Percentiles rank a stretch among this genome's conserved stretches.
These are phyloP conservation scores for Diplocarpon mali DNA, from an alignment of 2,329 filamentous ascomycete genomes.

Conservation along the genomic window DNA sequence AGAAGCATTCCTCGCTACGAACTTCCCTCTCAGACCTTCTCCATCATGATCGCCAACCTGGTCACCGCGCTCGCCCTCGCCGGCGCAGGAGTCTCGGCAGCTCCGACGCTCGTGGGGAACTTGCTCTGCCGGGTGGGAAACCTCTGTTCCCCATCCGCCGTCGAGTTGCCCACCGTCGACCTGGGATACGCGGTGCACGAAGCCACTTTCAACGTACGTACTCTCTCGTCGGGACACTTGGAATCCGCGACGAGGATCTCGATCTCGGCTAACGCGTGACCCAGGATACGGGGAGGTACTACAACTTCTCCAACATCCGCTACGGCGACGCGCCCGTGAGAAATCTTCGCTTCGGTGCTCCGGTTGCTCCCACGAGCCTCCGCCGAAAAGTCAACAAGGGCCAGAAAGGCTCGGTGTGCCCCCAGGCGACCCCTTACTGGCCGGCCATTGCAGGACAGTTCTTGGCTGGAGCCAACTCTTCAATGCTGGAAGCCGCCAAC, in stretches of 20 bases:
- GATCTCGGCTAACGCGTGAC: background rate
- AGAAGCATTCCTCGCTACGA: no score
- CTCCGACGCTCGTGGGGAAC: no score
- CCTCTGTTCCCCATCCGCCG: background rate
- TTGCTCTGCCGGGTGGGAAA: no score
- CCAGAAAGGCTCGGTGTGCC: slow-evolving; percentile 8
- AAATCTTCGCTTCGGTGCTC: slow-evolving; percentile 32
- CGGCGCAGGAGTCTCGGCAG: background rate
- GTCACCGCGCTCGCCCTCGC: no score
- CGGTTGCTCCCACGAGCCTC: slow-evolving; percentile 23
- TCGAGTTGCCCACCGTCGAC: slow-evolving; percentile 4
- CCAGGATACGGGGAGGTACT: slow-evolving; percentile 24
- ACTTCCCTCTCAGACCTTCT: no score
- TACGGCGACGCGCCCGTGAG: slow-evolving; percentile 34
- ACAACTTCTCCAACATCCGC: slow-evolving; percentile 31
- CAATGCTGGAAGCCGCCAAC: background rate
- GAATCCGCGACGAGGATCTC: background rate
- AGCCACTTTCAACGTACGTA: slow-evolving; percentile 4
- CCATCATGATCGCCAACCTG: no score
- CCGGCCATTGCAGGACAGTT: background rate
- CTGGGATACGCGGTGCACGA: slow-evolving; percentile 5
- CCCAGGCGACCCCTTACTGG: slow-evolving; percentile 9
- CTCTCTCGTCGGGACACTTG: background rate
- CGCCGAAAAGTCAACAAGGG: slow-evolving; percentile 26
- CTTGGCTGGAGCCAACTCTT: background rate